These are phyloP conservation scores for Parathielavia appendiculata DNA, from an alignment of 495 filamentous ascomycete species.

Conservation along the genomic window DNA sequence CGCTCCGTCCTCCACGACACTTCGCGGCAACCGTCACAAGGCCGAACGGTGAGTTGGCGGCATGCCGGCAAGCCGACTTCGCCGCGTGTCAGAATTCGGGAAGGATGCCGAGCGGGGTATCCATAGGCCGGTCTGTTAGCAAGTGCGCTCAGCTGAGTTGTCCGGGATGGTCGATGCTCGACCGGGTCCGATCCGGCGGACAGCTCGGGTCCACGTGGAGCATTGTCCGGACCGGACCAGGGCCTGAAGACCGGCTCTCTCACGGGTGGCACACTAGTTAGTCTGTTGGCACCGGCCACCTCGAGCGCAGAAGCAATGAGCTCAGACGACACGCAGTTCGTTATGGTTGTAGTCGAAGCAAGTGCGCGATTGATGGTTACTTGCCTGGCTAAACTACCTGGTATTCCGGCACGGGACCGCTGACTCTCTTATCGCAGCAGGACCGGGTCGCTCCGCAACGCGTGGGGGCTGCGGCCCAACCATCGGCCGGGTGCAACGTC, in stretches of 20 bases:
- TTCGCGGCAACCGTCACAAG: neutral
- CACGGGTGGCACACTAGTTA: neutral
- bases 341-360: no score
- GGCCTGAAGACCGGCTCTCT: neutral
- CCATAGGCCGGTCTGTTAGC: neutral
- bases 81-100: conserved; percentile 14
- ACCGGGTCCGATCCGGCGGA: conserved; percentile 6
- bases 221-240: conserved; percentile 7
- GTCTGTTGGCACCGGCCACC: neutral
- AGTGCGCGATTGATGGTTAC: neutral
- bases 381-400: neutral
- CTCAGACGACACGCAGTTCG: neutral
- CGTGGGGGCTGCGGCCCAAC: conserved; percentile 6
- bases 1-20: no score
- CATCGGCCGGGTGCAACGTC: conserved; percentile 1
- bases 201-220: conserved; percentile 10
- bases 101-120: neutral
- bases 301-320: neutral
- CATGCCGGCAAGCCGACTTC: neutral
- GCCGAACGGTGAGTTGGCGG: conserved; percentile 12
- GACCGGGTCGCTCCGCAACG: conserved; percentile 4
- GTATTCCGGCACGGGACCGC: neutral
- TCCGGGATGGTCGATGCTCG: neutral
- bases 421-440: neutral
- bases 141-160: neutral